Conservation (phyloP, 768 basidiomycete species). For the Leccinum olivaceopallidum region DNA sequence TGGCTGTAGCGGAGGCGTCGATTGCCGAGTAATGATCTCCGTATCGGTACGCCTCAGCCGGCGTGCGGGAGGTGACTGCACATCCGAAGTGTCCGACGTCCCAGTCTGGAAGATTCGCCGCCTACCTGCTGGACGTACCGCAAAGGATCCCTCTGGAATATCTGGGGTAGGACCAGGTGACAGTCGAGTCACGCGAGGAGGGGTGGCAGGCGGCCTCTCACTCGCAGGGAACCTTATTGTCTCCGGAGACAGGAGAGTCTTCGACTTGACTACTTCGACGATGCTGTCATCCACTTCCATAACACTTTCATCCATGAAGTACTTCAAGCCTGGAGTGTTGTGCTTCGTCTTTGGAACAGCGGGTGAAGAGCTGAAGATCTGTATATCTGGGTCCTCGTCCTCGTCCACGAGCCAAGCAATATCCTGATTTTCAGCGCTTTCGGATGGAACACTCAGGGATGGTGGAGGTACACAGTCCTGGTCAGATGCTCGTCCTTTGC, state of each 20-base stretch:
- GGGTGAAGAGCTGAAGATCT: slow-evolving; percentile 56
- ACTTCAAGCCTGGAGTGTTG: slow-evolving; percentile 1
- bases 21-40: slow-evolving; percentile 19
- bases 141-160: slow-evolving; percentile 44
- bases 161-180: slow-evolving; percentile 24
- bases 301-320: slow-evolving; percentile 24
- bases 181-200: slow-evolving; percentile 23
- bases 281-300: slow-evolving; percentile 8
- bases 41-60: slow-evolving; percentile 31
- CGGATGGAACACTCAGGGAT: not conserved
- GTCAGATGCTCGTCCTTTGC: slow-evolving; percentile 13
- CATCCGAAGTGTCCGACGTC: slow-evolving; percentile 26
- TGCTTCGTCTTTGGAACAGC: slow-evolving; percentile 13
- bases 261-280: slow-evolving; percentile 25
- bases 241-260: slow-evolving; percentile 9
- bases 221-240: slow-evolving; percentile 9
- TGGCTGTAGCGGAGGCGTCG: slow-evolving; percentile 23
- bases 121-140: slow-evolving; percentile 42
- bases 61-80: slow-evolving; percentile 34
- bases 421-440: slow-evolving; percentile 32
- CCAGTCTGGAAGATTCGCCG: slow-evolving; percentile 18
- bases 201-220: slow-evolving; percentile 39
- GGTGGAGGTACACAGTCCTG: not conserved
- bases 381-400: slow-evolving; percentile 56
- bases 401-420: slow-evolving; percentile 72